Evolutionary conservation across 2,329 filamentous ascomycete species (phyloP).

Genomic region (Diaporthe citri): DNA sequence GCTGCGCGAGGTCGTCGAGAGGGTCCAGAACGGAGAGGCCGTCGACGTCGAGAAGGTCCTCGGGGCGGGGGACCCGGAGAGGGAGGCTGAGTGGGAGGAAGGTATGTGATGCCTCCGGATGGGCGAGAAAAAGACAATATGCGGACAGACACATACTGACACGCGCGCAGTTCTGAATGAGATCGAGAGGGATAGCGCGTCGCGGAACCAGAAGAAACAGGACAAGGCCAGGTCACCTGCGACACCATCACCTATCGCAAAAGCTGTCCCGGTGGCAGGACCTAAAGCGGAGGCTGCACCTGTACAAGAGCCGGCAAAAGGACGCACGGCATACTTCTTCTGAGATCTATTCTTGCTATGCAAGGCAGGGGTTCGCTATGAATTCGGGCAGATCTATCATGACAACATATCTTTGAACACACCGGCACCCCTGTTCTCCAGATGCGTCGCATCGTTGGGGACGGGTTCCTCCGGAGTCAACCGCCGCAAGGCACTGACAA

Average conservation of each 20-base stretch:
- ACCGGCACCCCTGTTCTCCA: constrained; percentile 48
- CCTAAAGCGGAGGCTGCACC: constrained; percentile 42
- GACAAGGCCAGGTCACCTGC: constrained; percentile 53
- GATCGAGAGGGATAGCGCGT: constrained; percentile 73
- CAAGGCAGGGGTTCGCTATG: constrained; percentile 36
- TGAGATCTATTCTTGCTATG: constrained; percentile 50
- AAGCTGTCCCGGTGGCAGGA: constrained; percentile 45
- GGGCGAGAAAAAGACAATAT: constrained; percentile 1
- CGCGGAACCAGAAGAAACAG: constrained; percentile 61
- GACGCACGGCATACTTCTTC: constrained; percentile 63
- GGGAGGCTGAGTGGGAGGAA: constrained; percentile 90
- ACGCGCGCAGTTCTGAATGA: constrained; percentile 69
- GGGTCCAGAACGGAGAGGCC: constrained; percentile 77
- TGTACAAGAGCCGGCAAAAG: constrained; percentile 43
- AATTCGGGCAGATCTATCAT: constrained; percentile 49
- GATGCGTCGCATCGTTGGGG: constrained; percentile 34
- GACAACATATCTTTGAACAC: constrained; percentile 73
- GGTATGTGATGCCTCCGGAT: constrained; percentile 62
- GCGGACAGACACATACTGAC: constrained; percentile 10
- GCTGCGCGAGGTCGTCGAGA: constrained; percentile 80
- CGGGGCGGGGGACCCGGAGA: constrained; percentile 80
- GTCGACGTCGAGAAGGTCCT: constrained; percentile 88
- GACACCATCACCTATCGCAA: constrained; percentile 41
- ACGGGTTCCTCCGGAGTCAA: constrained; percentile 33
- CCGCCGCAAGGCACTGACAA: constrained; percentile 65